Base-by-base conservation (phyloP, 805 yeast genomes). In the Barnettozyma californica region DNA sequence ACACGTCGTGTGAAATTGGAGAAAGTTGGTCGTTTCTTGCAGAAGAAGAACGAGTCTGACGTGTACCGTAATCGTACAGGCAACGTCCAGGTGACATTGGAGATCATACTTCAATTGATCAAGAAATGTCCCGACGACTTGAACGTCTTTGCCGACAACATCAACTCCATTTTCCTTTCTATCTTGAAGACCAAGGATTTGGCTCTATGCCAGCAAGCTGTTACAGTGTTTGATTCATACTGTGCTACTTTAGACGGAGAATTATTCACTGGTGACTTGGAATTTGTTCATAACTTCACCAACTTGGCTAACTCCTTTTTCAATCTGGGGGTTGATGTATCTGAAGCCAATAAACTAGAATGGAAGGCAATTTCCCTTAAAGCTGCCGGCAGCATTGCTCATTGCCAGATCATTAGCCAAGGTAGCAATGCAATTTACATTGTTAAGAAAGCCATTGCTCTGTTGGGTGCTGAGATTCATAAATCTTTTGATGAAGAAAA, bases 1-100 rank as follows among this genome's bases (percentile, higher is more conserved):
- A 84, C 97, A 4, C 75, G 97, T 58, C 75, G 97, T 47, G 84
- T 89, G 29, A 92, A 94, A 64, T 73, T 94, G 53, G 94, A 87
- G 57, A 92, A 92, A 60, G 96, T 92, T 19, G 85, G 89, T 21
- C 69, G 70, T 5, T 87, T 83, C 62, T 65, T 92, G 45, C 75
- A 76, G 45, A 78, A 75, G 56, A 83, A 81, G 63, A 80, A 92
- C 26, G 60, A 61, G 13, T 56, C 73, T 5, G 97, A 90, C 63
- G 72, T 80, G 21, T 68, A 75, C 46, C 78, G 80, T 41, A 79
- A 75, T 49, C 67, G 87, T 37, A 68, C 83, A 13, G 97, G 97
- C 2, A 91, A 92, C 60, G 75, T 89, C 20, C 83, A 81, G 52
- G 98, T 92, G 14, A 85, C 97, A 0, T 69, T 89, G 52, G 83